Evolutionary conservation across 2,329 filamentous ascomycete genomes (phyloP), one percentile per base, ranked within the genome.

Genomic region (Pseudogymnoascus verrucosus): DNA sequence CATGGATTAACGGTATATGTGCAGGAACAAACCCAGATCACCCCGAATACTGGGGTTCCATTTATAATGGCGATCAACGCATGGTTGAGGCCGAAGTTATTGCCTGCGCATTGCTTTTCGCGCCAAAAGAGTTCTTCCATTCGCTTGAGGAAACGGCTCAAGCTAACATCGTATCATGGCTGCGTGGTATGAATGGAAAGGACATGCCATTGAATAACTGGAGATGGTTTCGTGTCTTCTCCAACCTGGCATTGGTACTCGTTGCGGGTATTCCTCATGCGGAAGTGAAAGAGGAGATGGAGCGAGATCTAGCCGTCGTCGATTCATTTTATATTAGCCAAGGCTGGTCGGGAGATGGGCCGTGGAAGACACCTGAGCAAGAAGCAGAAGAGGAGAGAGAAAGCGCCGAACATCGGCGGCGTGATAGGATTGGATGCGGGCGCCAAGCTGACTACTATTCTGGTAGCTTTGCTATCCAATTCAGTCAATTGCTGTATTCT

Each of bases 11-110:
- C 21, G 64, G 64, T 21, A 40, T 65, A n/a, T 42, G 23, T 23
- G 31, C 23, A 26, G 74, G 74, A 5, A 73, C 71, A 5, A 68
- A 77, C 51, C 74, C 75, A 11, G 11, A 63, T 0, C 73, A 74
- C 57, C 39, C 66, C 0, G 74, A 76, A 14, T 83, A 80, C 65
- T 83, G 80, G 80, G 80, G 79, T 0, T 69, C 73, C 0, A 75
- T 82, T 2, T 70, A 73, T 0, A 68, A 80, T 5, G 73, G 74
- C 23, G 80, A 83, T 51, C 81, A 83, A 66, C 70, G 79, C 1
- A 83, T 82, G 80, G 81, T 83, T 0, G 81, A 83, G 65, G 77
- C 79, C 47, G 80, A 83, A 67, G 78, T 79, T 28, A 75, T 83
- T 4, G 76, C 79, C 0, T 80, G 78, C 66, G 78, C 78, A 0